Evolutionary conservation across 768 basidiomycete genomes (phyloP), one percentile per base, ranked within the genome.

Genomic region (Collybia nuda): DNA sequence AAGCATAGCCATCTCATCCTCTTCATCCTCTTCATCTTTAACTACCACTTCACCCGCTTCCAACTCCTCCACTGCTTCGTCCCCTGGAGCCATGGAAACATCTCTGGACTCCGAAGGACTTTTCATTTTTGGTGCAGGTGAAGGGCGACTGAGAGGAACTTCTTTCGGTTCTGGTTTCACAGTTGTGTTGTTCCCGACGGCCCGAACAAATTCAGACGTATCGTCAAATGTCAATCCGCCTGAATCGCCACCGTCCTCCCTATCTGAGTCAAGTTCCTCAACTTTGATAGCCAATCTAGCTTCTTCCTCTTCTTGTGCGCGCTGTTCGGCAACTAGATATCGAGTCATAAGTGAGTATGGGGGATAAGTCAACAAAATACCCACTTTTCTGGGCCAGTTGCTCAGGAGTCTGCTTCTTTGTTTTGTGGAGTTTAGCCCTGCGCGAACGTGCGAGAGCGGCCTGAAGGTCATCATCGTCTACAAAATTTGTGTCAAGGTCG

Each of bases 381-480:
- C 49, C 48, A 93, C 92, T 82, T 71, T 80, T 85, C 51, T 76
- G 74, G 1, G 90, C 92, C 19, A 95, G 71, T 58, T 96, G 86
- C 61, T 97, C 93, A 0, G 92, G 86, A 3, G 86, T 79, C 12
- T 87, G 47, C 60, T 89, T 92, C 63, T 90, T 87, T 18, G 77
- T 57, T 64, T 89, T 92, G 62, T 81, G 83, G 3, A 93, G 74
- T 58, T 90, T 91, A 43, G 88, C 87, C 60, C 88, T 82, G 51
- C 97, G 80, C 51, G 91, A 84, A 8, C 91, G 83, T 29, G 96
- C 87, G 51, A 98, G 76, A 22, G 90, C 92, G 37, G 90, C 90
- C 75, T 98, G 95, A 38, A 99, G 81, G 62, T 99, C 97, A 67
- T 99, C 97, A 67, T 99, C 97, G 70, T 98, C 97, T 56, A 98